These are phyloP conservation scores for Loxodes magnus DNA, from an alignment of 73 alveolate genomes.

Conservation along the genomic window DNA sequence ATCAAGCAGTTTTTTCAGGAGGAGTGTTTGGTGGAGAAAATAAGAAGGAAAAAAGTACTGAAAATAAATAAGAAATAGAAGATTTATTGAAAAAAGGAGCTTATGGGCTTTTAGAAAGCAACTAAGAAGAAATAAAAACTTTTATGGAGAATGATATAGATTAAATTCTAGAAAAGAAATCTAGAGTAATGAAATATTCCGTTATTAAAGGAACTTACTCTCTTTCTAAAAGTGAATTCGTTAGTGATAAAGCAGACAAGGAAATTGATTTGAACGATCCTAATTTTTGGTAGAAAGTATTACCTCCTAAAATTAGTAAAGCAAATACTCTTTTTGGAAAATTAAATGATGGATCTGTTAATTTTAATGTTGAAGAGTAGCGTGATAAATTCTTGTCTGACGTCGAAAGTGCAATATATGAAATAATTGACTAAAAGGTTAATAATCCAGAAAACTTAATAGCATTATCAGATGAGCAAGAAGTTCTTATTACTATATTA, in stretches of 20 bases:
- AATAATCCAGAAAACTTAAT: conserved; percentile 24
- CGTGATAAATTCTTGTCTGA: conserved; percentile 43
- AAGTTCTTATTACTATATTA: conserved; percentile 19
- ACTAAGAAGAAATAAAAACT: conserved; percentile 1
- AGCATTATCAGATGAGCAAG: conserved; percentile 65
- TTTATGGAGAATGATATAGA: conserved; percentile 5
- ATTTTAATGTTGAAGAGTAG: conserved; percentile 14
- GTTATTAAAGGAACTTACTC: background rate
- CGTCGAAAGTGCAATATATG: conserved; percentile 36
- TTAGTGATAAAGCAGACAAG: conserved; percentile 14
- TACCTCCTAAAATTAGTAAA: background rate
- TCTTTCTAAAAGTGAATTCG: no score
- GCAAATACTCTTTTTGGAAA: background rate
- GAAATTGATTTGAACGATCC: conserved; percentile 61
- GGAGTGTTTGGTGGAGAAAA: conserved; percentile 31
- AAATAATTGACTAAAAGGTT: conserved; percentile 28
- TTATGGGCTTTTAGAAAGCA: conserved; percentile 39
- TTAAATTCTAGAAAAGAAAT: conserved; percentile 5
- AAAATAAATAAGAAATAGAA: conserved; percentile 46
- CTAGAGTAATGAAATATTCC: background rate
- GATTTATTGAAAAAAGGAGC: conserved; percentile 56
- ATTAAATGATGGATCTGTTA: conserved; percentile 11
- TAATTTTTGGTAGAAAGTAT: conserved; percentile 50
- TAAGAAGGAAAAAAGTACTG: no score
- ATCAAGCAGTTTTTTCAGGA: conserved; percentile 32